Base-by-base conservation (phyloP, 1,284 basidiomycete species). In the Rhodotorula glutinis region DNA sequence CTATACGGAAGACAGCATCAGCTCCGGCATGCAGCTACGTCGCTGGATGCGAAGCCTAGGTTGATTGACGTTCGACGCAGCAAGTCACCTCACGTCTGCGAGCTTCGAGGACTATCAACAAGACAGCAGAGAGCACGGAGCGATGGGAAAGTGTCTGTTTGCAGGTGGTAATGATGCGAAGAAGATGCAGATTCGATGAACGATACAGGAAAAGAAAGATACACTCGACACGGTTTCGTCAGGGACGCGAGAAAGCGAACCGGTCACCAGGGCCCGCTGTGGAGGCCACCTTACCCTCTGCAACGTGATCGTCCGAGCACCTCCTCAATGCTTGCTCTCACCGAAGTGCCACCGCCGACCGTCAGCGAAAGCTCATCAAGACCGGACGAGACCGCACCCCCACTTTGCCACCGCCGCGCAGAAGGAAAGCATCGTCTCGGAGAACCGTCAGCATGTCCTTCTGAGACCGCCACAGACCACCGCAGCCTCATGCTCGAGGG, bases 281-380 rank as follows among this genome's bases (percentile, higher is more conserved):
- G 56, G 56, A 56, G 19, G 53, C 43, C 62, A 58, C 62, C 62
- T 43, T 58, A 58, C 52, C 62, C 62, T 53, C 56, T 19, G n/a
- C 19, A n/a, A n/a, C 11, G 11, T n/a, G 19, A 17, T 9, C 17
- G 23, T 19, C 38, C 30, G 0, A 16, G 23, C 16, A 4, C 53
- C 5, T 44, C 33, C 33, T 3, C n/a, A 10, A 27, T 2, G 25
- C 33, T 46, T 7, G 23, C 46, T 8, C 33, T 23, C 29, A 14
- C 19, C 2, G 17, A 38, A 38, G 7, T 38, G 33, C 33, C 33
- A 16, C n/a, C n/a, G 30, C 25, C 43, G 16, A 11, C 29, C n/a
- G 7, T 14, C 41, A 19, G 14, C 19, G 33, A 58, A 27, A 47
- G 57, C 57, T 58, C 57, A 10, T 57, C 56, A 30, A 16, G 29